Conservation (phyloP, 306 rosid species). For the Trifolium subterraneum region DNA sequence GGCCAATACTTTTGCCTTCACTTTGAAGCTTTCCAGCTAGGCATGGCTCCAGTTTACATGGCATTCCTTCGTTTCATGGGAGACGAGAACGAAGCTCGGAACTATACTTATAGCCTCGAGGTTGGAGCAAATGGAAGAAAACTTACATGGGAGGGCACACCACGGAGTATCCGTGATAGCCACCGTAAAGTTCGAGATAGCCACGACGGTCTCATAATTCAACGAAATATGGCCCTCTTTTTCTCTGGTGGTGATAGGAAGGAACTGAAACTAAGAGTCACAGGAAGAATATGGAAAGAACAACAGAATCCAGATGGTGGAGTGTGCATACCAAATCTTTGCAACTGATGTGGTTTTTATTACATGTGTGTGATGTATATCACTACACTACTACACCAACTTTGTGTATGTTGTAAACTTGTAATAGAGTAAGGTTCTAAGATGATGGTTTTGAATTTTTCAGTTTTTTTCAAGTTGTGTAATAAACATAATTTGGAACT, state of each 20-base stretch:
- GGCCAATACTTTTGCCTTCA: slow-evolving; percentile 69
- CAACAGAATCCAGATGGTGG: slow-evolving; percentile 72
- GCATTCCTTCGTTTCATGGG: slow-evolving; percentile 87
- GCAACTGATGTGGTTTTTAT: slow-evolving; percentile 54
- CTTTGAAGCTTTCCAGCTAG: slow-evolving; percentile 79
- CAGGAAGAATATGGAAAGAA: slow-evolving; percentile 87
- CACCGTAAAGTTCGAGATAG: slow-evolving; percentile 85
- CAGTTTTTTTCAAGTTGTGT: slow-evolving; percentile 49
- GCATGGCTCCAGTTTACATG: slow-evolving; percentile 87
- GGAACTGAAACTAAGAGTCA: slow-evolving; percentile 81
- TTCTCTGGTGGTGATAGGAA: slow-evolving; percentile 86
- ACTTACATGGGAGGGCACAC: slow-evolving; percentile 84
- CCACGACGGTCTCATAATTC: slow-evolving; percentile 80
- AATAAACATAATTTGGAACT: slow-evolving; percentile 46
- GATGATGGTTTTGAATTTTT: slow-evolving; percentile 47
- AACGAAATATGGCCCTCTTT: slow-evolving; percentile 81
- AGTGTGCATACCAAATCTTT: slow-evolving; percentile 78
- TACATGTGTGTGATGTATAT: slow-evolving; percentile 39
- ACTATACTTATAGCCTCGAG: slow-evolving; percentile 76
- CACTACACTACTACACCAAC: slow-evolving; percentile 11
- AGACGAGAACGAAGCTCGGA: slow-evolving; percentile 75
- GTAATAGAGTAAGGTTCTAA: slow-evolving; percentile 19
- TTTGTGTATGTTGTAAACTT: slow-evolving; percentile 44
- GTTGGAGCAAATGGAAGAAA: slow-evolving; percentile 78
- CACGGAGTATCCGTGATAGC: slow-evolving; percentile 77